Percentiles rank a stretch among this genome's conserved stretches.
Evolutionary conservation across 139 green algal species (phyloP).

Genomic region (Spirogloea muscicola): DNA sequence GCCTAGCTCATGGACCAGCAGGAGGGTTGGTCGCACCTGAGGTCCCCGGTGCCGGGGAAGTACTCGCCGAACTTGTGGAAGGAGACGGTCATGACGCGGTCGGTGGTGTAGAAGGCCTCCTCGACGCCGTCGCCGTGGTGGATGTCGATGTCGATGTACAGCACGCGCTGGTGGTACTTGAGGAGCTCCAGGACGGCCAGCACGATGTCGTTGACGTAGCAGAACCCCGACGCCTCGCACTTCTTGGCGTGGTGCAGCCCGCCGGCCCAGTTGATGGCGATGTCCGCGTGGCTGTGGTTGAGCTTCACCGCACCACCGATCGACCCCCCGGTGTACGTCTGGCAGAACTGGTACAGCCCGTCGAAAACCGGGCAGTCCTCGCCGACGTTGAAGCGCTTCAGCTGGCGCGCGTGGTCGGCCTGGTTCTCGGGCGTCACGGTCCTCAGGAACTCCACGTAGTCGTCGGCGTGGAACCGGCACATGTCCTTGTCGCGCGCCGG

Average conservation of each 20-base stretch:
- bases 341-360: constrained; percentile 90
- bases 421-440: constrained; percentile 88
- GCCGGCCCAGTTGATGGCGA: constrained; percentile 95
- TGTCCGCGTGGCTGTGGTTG: constrained; percentile 80
- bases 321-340: constrained; percentile 81
- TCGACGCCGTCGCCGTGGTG: constrained; percentile 98
- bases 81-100: constrained; percentile 87
- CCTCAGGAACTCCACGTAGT: constrained; percentile 89
- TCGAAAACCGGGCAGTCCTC: constrained; percentile 96
- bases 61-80: constrained; percentile 99
- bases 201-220: constrained; percentile 99
- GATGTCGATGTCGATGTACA: constrained; percentile 78
- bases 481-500: constrained; percentile 43
- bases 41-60: constrained; percentile 88
- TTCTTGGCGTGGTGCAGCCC: constrained; percentile 97
- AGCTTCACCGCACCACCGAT: constrained; percentile 81
- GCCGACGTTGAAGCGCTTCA: constrained; percentile 96
- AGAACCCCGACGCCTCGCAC: constrained; percentile 79
- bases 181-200: constrained; percentile 85
- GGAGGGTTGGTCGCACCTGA: too few species aligned
- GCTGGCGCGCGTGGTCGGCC: constrained; percentile 85
- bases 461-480: constrained; percentile 74
- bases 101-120: constrained; percentile 97
- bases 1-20: too few species aligned
- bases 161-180: constrained; percentile 59